These are phyloP conservation scores for Hyparrhenia diplandra DNA, from an alignment of 176 grass and related monocot species.

Conservation along the genomic window DNA sequence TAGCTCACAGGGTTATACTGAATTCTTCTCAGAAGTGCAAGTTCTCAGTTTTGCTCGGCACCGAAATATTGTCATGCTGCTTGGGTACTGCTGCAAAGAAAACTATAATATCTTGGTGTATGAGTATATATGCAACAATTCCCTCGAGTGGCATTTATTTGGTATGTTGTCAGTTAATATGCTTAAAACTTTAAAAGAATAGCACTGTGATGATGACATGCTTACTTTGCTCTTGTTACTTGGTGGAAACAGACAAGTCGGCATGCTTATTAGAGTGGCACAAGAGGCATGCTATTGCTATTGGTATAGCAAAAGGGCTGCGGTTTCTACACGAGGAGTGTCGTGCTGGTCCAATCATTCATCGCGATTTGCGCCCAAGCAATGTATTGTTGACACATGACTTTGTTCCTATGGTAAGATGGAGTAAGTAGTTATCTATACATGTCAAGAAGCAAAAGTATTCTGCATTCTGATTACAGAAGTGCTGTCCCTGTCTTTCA, in stretches of 20 bases:
- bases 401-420: slow-evolving; percentile 65
- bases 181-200: neutral
- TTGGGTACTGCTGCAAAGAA: slow-evolving; percentile 83
- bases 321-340: slow-evolving; percentile 69
- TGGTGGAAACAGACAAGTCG: slow-evolving; percentile 43
- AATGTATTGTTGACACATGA: slow-evolving; percentile 76
- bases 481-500: too few species aligned
- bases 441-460: neutral
- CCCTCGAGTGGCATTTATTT: slow-evolving; percentile 73
- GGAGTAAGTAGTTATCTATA: neutral
- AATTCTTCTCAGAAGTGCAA: slow-evolving; percentile 79
- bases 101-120: slow-evolving; percentile 72
- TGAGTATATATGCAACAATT: slow-evolving; percentile 81
- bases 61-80: slow-evolving; percentile 69
- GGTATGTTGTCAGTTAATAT: slow-evolving; percentile 32
- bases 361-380: slow-evolving; percentile 69
- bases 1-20: slow-evolving; percentile 63
- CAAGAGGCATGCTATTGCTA: slow-evolving; percentile 58
- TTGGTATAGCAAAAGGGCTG: slow-evolving; percentile 73
- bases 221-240: neutral
- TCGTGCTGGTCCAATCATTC: slow-evolving; percentile 67
- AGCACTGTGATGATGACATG: neutral
- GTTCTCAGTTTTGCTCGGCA: slow-evolving; percentile 78
- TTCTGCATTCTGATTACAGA: neutral
- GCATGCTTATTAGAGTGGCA: slow-evolving; percentile 66